phyloP scores from a whole-genome alignment of 2,329 filamentous ascomycete genomes.

The Penicillium sp. region DNA sequence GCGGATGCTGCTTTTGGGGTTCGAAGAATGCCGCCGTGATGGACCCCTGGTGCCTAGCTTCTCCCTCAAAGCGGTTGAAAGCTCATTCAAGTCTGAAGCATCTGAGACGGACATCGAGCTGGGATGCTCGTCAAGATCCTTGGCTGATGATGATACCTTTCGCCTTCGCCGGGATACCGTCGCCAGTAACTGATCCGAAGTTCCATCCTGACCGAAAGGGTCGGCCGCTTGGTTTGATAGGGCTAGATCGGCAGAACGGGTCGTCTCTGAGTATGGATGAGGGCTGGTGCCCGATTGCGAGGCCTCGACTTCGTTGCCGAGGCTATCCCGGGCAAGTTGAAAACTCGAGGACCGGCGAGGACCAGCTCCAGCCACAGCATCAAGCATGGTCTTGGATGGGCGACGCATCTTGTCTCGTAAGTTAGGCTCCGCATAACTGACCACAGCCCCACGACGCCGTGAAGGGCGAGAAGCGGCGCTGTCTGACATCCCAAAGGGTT shows the following conservation, averaged over 20 bases:
- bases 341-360: conserved; percentile 55
- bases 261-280: conserved; percentile 4
- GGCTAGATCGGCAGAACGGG: conserved; percentile 21
- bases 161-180: conserved; percentile 42
- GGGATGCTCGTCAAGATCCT: conserved; percentile 15
- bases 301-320: conserved; percentile 36
- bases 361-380: conserved; percentile 69
- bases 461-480: conserved; percentile 66
- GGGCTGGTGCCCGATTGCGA: conserved; percentile 11
- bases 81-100: conserved; percentile 1
- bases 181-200: conserved; percentile 29
- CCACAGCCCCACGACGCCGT: conserved; percentile 68
- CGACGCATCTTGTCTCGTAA: conserved; percentile 83
- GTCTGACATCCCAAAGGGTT: conserved; percentile 12
- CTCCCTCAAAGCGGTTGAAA: conserved; percentile 15
- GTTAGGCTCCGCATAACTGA: conserved; percentile 85
- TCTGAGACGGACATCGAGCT: background rate
- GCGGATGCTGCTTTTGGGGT: conserved; percentile 29
- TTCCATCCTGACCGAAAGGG: conserved; percentile 21
- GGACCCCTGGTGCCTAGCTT: conserved; percentile 24
- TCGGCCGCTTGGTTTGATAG: conserved; percentile 29
- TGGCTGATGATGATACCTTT: conserved; percentile 35
- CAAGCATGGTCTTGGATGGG: conserved; percentile 75
- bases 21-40: conserved; percentile 44
- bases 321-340: conserved; percentile 50